These are phyloP conservation scores for Funneliformis caledonium DNA, from an alignment of 371 early-diverging fungal genomes.

Conservation along the genomic window DNA sequence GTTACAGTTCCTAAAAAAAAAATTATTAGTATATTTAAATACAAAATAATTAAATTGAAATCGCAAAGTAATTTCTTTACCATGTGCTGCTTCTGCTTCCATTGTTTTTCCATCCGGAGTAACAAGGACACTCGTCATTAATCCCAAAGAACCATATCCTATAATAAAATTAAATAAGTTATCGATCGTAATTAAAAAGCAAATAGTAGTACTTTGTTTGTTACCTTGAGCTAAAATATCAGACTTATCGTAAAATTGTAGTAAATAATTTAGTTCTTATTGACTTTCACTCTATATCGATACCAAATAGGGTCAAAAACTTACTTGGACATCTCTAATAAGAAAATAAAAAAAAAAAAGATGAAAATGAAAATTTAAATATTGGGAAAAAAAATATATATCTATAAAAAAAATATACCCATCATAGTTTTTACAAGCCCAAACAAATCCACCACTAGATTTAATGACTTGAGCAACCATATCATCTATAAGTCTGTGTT, in stretches of 20 bases:
- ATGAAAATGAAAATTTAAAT: background rate
- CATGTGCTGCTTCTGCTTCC: constrained; percentile 98
- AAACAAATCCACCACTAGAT: constrained; percentile 93
- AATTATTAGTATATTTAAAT: background rate
- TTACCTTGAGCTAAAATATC: constrained; percentile 91
- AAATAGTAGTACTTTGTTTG: constrained; percentile 40
- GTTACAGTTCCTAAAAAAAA: constrained; percentile 81
- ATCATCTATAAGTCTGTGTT: constrained; percentile 97
- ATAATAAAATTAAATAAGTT: background rate
- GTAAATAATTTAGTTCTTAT: background rate
- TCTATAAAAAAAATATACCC: constrained; percentile 60
- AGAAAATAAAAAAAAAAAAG: constrained; percentile 28
- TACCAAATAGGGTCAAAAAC: background rate
- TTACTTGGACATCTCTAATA: constrained; percentile 34
- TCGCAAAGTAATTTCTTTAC: constrained; percentile 29
- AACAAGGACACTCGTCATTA: constrained; percentile 95
- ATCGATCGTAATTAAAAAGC: background rate
- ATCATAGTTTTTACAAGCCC: constrained; percentile 97
- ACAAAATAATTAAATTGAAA: background rate
- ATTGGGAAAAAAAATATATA: background rate
- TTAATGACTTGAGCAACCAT: constrained; percentile 98
- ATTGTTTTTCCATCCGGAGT: constrained; percentile 95
- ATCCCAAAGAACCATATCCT: constrained; percentile 84
- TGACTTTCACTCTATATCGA: constrained; percentile 55
- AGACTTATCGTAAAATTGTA: constrained; percentile 56